phyloP scores from a whole-genome alignment of 495 filamentous ascomycete genomes.

The Aspergillus haitiensis region DNA sequence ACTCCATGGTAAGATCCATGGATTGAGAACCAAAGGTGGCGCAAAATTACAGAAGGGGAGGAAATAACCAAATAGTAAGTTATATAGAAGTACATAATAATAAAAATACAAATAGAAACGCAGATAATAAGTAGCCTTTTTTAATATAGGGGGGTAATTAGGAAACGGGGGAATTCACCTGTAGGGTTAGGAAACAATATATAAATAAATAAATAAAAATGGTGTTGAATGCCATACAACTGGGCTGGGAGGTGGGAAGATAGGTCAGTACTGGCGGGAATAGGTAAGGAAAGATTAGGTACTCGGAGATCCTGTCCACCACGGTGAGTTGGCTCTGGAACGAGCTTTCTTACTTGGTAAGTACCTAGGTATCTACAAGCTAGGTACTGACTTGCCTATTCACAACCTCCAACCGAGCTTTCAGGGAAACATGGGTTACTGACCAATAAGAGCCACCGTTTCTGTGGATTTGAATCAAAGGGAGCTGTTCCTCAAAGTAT shows the following conservation, averaged over 20 bases:
- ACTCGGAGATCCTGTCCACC: background rate
- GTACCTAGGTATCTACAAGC: too few species aligned
- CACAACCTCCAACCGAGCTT: constrained; percentile 16
- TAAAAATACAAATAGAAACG: background rate
- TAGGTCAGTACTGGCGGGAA: constrained; percentile 6
- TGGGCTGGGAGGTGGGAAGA: constrained; percentile 8
- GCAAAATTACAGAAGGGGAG: background rate
- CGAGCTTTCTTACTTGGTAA: too few species aligned
- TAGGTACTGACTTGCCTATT: background rate
- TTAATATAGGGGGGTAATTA: too few species aligned
- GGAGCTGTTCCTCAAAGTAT: background rate
- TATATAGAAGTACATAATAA: background rate
- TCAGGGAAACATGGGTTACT: background rate
- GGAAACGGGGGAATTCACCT: background rate
- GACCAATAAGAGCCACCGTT: background rate
- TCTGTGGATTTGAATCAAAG: background rate
- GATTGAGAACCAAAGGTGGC: background rate
- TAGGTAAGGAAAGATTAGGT: constrained; percentile 12
- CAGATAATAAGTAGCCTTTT: background rate
- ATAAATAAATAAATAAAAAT: background rate
- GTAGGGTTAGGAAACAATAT: background rate
- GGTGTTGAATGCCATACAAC: constrained; percentile 22
- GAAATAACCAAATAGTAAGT: constrained; percentile 7
- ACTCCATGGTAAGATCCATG: constrained; percentile 14
- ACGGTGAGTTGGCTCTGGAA: too few species aligned